phyloP scores from a whole-genome alignment of 2,329 filamentous ascomycete genomes.

The Aspergillus awamori region DNA sequence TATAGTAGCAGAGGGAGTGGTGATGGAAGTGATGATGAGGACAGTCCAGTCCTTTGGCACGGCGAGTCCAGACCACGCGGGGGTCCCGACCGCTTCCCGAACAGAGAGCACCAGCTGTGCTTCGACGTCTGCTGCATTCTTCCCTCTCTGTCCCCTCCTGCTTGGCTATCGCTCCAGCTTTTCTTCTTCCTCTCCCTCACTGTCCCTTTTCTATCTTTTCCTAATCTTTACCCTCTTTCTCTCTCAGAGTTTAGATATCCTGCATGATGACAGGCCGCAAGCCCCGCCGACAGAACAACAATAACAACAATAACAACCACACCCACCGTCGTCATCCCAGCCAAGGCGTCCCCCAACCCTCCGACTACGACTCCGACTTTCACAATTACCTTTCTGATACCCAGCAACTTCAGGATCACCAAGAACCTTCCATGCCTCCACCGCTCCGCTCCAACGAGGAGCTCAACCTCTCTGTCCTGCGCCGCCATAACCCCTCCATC shows the following conservation, averaged over 20 bases:
- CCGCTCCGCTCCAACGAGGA: slow-evolving; percentile 72
- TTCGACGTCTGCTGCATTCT: slow-evolving; percentile 2
- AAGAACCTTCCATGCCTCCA: slow-evolving; percentile 40
- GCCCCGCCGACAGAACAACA: slow-evolving; percentile 35
- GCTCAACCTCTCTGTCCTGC: slow-evolving; percentile 83
- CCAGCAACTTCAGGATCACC: slow-evolving; percentile 26
- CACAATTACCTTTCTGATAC: slow-evolving; percentile 51
- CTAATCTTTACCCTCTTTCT: neutral
- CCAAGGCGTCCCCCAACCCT: slow-evolving; percentile 30
- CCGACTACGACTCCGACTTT: slow-evolving; percentile 69
- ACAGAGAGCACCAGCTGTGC: slow-evolving; percentile 15
- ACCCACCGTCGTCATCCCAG: slow-evolving; percentile 21
- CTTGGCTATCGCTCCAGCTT: neutral
- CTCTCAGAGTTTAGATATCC: neutral
- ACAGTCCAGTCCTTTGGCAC: neutral
- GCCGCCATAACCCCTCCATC: slow-evolving; percentile 76
- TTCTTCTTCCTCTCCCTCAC: neutral
- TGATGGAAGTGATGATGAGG: neutral
- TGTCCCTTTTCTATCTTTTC: neutral
- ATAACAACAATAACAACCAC: slow-evolving; percentile 20
- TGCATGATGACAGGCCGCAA: slow-evolving; percentile 37
- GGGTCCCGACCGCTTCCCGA: slow-evolving; percentile 24
- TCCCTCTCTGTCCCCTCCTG: slow-evolving; percentile 8
- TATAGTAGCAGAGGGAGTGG: neutral
- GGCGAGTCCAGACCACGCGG: slow-evolving; percentile 11